Percentiles rank a stretch among this genome's conserved stretches.
phyloP scores from a whole-genome alignment of 2,329 filamentous ascomycete species.

The Bretziella fagacearum region DNA sequence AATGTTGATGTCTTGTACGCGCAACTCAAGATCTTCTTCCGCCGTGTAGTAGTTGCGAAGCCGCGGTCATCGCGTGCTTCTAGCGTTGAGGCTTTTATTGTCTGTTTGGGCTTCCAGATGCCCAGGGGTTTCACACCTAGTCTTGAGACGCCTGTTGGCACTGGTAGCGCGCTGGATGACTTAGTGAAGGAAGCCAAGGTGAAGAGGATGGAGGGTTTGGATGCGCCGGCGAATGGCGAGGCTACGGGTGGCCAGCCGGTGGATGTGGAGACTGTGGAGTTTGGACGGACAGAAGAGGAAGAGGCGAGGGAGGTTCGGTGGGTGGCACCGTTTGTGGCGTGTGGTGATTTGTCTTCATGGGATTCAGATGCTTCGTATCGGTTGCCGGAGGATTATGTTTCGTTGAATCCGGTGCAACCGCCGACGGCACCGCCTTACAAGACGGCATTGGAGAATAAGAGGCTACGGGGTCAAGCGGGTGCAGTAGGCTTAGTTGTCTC shows the following conservation, averaged over 20 bases:
- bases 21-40: conserved; percentile 81
- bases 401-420: conserved; percentile 81
- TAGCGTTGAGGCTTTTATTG: conserved; percentile 91
- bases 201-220: conserved; percentile 29
- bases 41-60: conserved; percentile 77
- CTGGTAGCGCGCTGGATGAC: conserved; percentile 28
- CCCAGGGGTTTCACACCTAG: conserved; percentile 60
- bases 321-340: conserved; percentile 95
- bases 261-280: conserved; percentile 15
- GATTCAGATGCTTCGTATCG: conserved; percentile 92
- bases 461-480: conserved; percentile 57
- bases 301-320: conserved; percentile 35
- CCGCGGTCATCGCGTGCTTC: conserved; percentile 88
- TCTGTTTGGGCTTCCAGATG: conserved; percentile 77
- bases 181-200: conserved; percentile 20
- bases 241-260: conserved; percentile 13
- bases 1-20: conserved; percentile 94
- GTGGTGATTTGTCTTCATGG: conserved; percentile 83
- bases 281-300: conserved; percentile 20
- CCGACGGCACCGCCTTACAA: conserved; percentile 94
- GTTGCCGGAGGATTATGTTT: conserved; percentile 70
- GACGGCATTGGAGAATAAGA: conserved; percentile 61
- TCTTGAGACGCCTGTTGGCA: conserved; percentile 56
- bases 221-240: not conserved
- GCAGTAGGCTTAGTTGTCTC: conserved; percentile 25